A percentile compares a stretch with the other conserved stretches of the same genome.
These are phyloP conservation scores for Thuja plicata DNA, from an alignment of 83 land plant species.

Conservation along the genomic window DNA sequence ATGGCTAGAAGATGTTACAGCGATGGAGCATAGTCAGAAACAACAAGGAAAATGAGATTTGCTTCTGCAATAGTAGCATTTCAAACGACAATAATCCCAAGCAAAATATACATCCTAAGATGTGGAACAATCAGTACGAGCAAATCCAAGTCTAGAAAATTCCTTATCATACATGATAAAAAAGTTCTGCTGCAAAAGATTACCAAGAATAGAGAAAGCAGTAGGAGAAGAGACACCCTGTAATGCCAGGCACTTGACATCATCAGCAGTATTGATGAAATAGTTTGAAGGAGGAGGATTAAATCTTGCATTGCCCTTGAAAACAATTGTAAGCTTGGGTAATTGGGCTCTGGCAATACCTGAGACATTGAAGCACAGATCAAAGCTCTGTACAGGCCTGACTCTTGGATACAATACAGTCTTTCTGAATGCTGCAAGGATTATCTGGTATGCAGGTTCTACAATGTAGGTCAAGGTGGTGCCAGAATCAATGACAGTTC, in stretches of 20 bases:
- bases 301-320: slow-evolving; percentile 43
- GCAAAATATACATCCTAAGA: slow-evolving; percentile 1
- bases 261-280: slow-evolving; percentile 43
- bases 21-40: not conserved
- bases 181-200: slow-evolving; percentile 69
- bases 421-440: slow-evolving; percentile 32
- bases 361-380: slow-evolving; percentile 50
- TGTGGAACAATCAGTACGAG: slow-evolving; percentile 36
- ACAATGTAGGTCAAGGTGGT: slow-evolving; percentile 60
- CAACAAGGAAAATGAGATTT: not conserved
- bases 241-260: slow-evolving; percentile 51
- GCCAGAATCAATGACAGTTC: slow-evolving; percentile 70
- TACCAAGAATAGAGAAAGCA: slow-evolving; percentile 49
- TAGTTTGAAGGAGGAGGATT: slow-evolving; percentile 59
- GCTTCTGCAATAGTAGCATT: not conserved
- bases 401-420: slow-evolving; percentile 38
- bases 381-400: slow-evolving; percentile 25
- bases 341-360: slow-evolving; percentile 18
- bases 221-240: slow-evolving; percentile 24
- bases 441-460: slow-evolving; percentile 35
- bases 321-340: slow-evolving; percentile 41
- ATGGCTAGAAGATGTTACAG: slow-evolving; percentile 2
- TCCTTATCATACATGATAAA: slow-evolving; percentile 51
- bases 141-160: slow-evolving; percentile 45
- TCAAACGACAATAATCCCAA: not conserved